Evolutionary conservation across 2,329 filamentous ascomycete genomes (phyloP).

Genomic region (Mycogone perniciosa): DNA sequence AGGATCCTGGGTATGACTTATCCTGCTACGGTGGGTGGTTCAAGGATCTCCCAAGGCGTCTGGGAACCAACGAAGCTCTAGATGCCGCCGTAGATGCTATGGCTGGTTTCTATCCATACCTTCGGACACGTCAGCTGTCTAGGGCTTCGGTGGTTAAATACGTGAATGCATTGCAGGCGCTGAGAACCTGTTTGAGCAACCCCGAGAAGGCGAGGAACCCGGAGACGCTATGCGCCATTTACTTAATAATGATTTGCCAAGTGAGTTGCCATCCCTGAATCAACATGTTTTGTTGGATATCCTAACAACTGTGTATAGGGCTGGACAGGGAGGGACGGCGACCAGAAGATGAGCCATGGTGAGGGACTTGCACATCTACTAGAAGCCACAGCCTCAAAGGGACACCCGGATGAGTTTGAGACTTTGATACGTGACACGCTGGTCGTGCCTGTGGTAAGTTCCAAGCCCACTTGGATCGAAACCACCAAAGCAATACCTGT

Average conservation of each 20-base stretch:
- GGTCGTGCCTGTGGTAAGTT: conserved; percentile 26
- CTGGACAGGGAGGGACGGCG: conserved; percentile 25
- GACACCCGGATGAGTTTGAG: conserved; percentile 23
- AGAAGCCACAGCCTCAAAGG: conserved; percentile 19
- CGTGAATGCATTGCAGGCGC: conserved; percentile 23
- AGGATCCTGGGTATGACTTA: conserved; percentile 41
- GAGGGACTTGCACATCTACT: conserved; percentile 28
- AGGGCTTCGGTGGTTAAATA: conserved; percentile 24
- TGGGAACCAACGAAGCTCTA: conserved; percentile 40
- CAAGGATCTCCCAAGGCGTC: conserved; percentile 35
- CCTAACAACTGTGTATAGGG: conserved; percentile 15
- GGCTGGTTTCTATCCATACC: conserved; percentile 19
- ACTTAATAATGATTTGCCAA: conserved; percentile 31
- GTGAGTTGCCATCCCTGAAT: conserved; percentile 14
- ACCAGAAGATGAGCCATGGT: conserved; percentile 23
- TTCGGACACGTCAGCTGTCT: conserved; percentile 19
- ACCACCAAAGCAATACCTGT: neutral
- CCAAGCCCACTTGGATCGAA: neutral
- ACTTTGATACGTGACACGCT: conserved; percentile 25
- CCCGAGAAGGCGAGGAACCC: conserved; percentile 21
- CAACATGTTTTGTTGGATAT: neutral
- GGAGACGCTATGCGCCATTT: conserved; percentile 32
- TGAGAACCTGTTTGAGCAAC: conserved; percentile 23
- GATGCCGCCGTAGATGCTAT: conserved; percentile 32
- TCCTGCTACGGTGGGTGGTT: conserved; percentile 41